Evolutionary conservation across 768 basidiomycete genomes (phyloP).

Genomic region (Boletus reticuloceps): DNA sequence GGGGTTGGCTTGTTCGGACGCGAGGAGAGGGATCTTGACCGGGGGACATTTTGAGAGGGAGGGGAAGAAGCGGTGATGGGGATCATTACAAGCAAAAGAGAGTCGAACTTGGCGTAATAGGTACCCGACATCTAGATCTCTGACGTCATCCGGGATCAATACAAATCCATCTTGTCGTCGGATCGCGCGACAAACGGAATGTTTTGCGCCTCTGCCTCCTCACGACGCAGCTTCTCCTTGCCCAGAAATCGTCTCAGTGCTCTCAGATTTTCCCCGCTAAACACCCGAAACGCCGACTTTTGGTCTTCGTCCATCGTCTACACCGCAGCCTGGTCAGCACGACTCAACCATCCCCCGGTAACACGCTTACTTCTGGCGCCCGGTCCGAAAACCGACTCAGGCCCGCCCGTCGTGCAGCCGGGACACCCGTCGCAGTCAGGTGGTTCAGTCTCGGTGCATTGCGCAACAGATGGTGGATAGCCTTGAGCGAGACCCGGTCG

Average conservation of each 20-base stretch:
- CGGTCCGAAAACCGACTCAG: constrained; percentile 74
- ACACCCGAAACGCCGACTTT: constrained; percentile 73
- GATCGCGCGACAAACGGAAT: constrained; percentile 58
- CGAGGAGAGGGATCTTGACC: neutral
- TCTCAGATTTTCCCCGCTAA: constrained; percentile 63
- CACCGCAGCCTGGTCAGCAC: constrained; percentile 1
- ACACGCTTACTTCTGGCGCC: constrained; percentile 54
- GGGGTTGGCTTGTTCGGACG: neutral
- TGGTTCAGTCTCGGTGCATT: constrained; percentile 62
- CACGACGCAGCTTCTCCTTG: constrained; percentile 59
- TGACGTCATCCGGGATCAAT: constrained; percentile 32
- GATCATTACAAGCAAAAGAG: neutral
- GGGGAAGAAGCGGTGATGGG: neutral
- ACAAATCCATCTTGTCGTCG: constrained; percentile 63
- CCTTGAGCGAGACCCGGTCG: constrained; percentile 72
- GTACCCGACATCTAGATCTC: neutral
- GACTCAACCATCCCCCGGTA: no score
- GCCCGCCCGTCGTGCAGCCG: constrained; percentile 66
- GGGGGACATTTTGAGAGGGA: neutral
- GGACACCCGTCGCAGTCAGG: constrained; percentile 78
- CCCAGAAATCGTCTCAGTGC: constrained; percentile 67
- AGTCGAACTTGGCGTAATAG: neutral
- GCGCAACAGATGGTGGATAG: constrained; percentile 67
- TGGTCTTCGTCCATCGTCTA: constrained; percentile 69
- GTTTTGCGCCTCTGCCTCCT: constrained; percentile 56